A percentile compares a stretch with the other conserved stretches of the same genome.
Conservation (phyloP, 2,329 filamentous ascomycete species). For the Sphaerulina populicola region DNA sequence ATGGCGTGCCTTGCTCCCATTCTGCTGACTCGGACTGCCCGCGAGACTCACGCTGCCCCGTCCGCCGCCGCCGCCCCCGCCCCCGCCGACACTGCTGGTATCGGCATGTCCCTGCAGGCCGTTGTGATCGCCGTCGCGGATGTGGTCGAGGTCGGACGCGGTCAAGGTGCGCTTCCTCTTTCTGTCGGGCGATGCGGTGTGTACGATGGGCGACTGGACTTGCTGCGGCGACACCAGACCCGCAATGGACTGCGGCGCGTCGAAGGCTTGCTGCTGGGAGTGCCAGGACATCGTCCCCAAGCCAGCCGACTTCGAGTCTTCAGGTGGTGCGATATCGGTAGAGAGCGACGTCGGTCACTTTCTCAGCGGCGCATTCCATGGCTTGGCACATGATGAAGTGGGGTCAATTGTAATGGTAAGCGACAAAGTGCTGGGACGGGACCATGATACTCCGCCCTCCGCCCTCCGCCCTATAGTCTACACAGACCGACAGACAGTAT, state of each 20-base stretch:
- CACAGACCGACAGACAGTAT: too few species aligned
- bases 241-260: constrained; percentile 13
- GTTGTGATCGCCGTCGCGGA: not conserved
- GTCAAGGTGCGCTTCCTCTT: constrained; percentile 22
- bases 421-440: too few species aligned
- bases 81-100: constrained; percentile 12
- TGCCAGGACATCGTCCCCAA: constrained; percentile 23
- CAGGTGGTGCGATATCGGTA: constrained; percentile 10
- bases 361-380: too few species aligned
- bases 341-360: not conserved
- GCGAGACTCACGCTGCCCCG: constrained; percentile 16
- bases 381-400: too few species aligned
- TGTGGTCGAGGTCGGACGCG: constrained; percentile 6
- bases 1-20: constrained; percentile 24
- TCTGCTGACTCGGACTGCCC: constrained; percentile 16
- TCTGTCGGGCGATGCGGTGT: constrained; percentile 11
- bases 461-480: too few species aligned
- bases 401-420: too few species aligned
- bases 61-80: constrained; percentile 14
- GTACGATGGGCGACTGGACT: constrained; percentile 13
- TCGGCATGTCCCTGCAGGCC: not conserved
- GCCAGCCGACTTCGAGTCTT: constrained; percentile 4
- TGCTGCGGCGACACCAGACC: constrained; percentile 17
- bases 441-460: too few species aligned
- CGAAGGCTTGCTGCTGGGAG: constrained; percentile 15